Percentiles rank a stretch among this genome's conserved stretches.
Evolutionary conservation across 108 stramenopile species (phyloP).

Genomic region (Cyclostephanos invisitatus): DNA sequence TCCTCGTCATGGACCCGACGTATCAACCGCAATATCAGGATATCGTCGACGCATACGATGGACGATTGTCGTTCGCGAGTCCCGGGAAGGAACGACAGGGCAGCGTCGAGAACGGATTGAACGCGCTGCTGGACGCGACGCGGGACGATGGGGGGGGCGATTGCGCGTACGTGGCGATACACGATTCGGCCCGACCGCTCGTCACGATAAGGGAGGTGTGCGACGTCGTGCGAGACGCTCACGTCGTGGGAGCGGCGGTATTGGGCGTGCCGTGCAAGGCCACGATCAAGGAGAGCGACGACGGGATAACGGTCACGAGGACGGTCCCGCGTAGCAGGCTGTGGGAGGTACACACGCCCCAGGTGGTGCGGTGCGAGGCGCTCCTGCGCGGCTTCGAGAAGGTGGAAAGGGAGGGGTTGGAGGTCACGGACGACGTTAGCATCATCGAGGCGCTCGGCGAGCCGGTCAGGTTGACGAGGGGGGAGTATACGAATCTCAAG

Average conservation of each 20-base stretch:
- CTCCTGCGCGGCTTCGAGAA: slow-evolving; percentile 79
- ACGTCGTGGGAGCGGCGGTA: slow-evolving; percentile 86
- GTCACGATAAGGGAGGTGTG: slow-evolving; percentile 84
- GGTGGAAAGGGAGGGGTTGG: slow-evolving; percentile 75
- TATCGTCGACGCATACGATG: slow-evolving; percentile 62
- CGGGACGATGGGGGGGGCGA: neutral
- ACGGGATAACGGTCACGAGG: slow-evolving; percentile 71
- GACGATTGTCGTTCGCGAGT: slow-evolving; percentile 84
- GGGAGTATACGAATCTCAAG: slow-evolving; percentile 96
- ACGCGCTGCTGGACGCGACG: slow-evolving; percentile 56
- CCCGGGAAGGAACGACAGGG: slow-evolving; percentile 93
- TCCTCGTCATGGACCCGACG: slow-evolving; percentile 87
- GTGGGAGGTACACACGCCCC: slow-evolving; percentile 95
- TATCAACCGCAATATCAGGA: slow-evolving; percentile 85
- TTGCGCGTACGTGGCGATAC: slow-evolving; percentile 80
- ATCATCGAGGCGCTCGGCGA: slow-evolving; percentile 92
- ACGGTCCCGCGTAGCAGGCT: slow-evolving; percentile 86
- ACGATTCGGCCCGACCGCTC: slow-evolving; percentile 92
- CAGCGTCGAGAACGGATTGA: slow-evolving; percentile 89
- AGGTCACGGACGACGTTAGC: slow-evolving; percentile 95
- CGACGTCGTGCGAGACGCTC: slow-evolving; percentile 74
- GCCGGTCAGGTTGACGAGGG: slow-evolving; percentile 90
- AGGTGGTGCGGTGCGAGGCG: slow-evolving; percentile 83
- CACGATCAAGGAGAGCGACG: slow-evolving; percentile 92
- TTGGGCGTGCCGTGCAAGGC: slow-evolving; percentile 96